Evolutionary conservation across 257 asterid genomes (phyloP).

Genomic region (Nicotiana knightiana): DNA sequence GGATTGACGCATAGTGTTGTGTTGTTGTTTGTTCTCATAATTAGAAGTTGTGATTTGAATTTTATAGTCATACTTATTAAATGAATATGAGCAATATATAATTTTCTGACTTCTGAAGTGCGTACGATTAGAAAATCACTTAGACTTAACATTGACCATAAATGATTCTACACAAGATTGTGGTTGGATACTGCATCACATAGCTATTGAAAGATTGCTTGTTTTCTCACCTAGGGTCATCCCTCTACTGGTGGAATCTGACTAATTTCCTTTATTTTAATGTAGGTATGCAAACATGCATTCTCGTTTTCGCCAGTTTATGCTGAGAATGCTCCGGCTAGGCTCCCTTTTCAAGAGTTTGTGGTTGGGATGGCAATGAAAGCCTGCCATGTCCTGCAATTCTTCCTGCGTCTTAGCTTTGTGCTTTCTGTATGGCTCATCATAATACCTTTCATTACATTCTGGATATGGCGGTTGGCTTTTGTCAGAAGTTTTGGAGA

Average conservation of each 20-base stretch:
- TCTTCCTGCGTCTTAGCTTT: conserved; percentile 85
- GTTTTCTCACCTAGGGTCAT: background rate
- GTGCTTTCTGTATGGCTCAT: conserved; percentile 98
- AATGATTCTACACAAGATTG: background rate
- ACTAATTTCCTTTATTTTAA: background rate
- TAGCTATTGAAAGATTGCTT: background rate
- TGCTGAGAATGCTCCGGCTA: conserved; percentile 86
- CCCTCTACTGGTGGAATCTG: background rate
- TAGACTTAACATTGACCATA: background rate
- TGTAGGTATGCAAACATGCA: conserved; percentile 94
- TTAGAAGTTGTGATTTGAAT: background rate
- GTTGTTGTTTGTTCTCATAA: background rate
- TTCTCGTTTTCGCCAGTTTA: conserved; percentile 96
- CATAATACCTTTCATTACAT: conserved; percentile 88
- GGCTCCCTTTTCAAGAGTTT: conserved; percentile 91
- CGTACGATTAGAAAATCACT: background rate
- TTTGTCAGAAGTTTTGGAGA: conserved; percentile 89
- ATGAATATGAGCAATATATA: background rate
- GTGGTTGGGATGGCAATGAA: conserved; percentile 86
- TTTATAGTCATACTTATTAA: background rate
- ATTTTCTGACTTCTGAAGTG: background rate
- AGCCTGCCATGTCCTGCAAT: conserved; percentile 87
- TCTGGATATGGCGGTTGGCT: conserved; percentile 98
- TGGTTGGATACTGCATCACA: background rate
- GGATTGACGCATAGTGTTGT: background rate